Conservation (phyloP, 345 rosid genomes). For the Bretschneidera sinensis region DNA sequence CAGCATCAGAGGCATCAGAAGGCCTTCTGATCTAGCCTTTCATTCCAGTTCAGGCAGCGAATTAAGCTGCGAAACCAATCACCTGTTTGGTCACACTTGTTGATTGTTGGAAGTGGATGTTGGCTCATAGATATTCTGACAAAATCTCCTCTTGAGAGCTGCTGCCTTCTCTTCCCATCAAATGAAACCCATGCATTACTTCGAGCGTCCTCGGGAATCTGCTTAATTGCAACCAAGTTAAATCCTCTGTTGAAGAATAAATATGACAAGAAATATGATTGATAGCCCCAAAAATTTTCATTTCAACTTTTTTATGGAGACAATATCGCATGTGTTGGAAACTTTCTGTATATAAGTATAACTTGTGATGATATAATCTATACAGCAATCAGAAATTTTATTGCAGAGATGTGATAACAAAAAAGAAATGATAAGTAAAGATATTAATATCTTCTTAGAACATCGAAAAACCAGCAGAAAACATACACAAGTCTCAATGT, state of each 20-base stretch:
- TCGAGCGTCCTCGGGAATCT: constrained; percentile 93
- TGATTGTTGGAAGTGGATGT: constrained; percentile 95
- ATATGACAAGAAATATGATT: too few species aligned
- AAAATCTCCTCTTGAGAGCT: constrained; percentile 92
- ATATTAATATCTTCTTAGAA: too few species aligned
- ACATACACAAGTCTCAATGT: too few species aligned
- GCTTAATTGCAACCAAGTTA: neutral
- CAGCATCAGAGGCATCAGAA: constrained; percentile 20
- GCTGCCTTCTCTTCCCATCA: constrained; percentile 97
- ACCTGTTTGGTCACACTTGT: constrained; percentile 90
- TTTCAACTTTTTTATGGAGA: too few species aligned
- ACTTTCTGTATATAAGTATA: too few species aligned
- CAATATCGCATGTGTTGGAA: too few species aligned
- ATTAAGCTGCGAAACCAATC: constrained; percentile 96
- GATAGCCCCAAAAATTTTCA: too few species aligned
- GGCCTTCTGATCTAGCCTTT: constrained; percentile 89
- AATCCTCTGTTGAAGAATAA: neutral
- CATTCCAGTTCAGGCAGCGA: constrained; percentile 97
- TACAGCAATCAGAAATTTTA: too few species aligned
- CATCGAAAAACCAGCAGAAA: too few species aligned
- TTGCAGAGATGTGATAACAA: too few species aligned
- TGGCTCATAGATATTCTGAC: constrained; percentile 87
- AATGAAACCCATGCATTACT: constrained; percentile 99
- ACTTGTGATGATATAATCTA: too few species aligned
- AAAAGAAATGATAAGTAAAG: too few species aligned